Evolutionary conservation across 306 rosid species (phyloP), one percentile per base, ranked within the genome.

Genomic region (Abrus pulchellus): DNA sequence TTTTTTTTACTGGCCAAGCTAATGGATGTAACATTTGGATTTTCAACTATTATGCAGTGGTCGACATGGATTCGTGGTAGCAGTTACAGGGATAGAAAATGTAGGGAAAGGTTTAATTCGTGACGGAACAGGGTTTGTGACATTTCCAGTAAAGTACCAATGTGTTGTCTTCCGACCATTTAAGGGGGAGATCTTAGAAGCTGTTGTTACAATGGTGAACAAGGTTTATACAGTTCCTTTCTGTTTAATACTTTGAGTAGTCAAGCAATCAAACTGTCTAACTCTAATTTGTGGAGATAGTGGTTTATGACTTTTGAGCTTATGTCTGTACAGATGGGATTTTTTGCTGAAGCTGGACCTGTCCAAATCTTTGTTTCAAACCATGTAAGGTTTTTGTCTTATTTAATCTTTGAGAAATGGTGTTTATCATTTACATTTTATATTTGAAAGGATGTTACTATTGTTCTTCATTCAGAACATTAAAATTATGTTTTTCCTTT

Each of bases 301-400:
- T 75, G 74, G 32, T 72, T 67, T 63, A 32, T 69, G 57, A 41
- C 78, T 20, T 41, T 61, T 53, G 50, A 80, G 76, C 20, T 44
- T 49, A 50, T 73, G 68, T 74, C 78, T 67, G 47, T 49, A 11
- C 84, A 92, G 98, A 95, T 95, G 98, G 99, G 98, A 0, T 95
- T 93, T 83, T 95, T 95, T 1, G 99, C 99, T 32, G 98, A 93
- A 84, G 99, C 99, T 72, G 99, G 99, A 54, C 99, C 99, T 20
- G 99, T 95, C 76, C 98, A 95, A 82, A 95, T 95, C 79, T 93
- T 93, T 52, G 98, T 95, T 86, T 95, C 99, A 63, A 95, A 91
- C 87, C 99, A 95, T 84, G 98, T 92, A 82, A 81, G 97, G 69
- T 20, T 63, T 72, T 1, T 62, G 38, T 65, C 59, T 70, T 65